A percentile compares a stretch with the other conserved stretches of the same genome.
phyloP scores from a whole-genome alignment of 331 rosid genomes.

The Dryas integrifolia region DNA sequence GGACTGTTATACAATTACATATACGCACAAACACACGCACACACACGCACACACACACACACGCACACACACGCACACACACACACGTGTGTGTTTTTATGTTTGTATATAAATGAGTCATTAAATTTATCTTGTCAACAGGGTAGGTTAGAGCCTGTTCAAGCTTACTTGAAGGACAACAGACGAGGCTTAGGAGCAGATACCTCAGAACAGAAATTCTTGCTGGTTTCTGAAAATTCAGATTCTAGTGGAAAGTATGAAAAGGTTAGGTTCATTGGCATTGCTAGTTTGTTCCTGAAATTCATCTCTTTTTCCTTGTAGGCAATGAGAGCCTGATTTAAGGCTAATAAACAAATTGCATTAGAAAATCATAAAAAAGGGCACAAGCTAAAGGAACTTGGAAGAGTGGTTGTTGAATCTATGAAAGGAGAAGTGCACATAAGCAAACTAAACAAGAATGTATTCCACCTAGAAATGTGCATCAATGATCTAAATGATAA shows the following conservation, averaged over 20 bases:
- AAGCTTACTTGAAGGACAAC: slow-evolving; percentile 14
- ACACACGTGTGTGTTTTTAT: neutral
- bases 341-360: neutral
- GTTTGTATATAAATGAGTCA: neutral
- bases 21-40: no score
- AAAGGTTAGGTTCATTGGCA: neutral
- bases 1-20: no score
- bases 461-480: neutral
- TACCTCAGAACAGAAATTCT: neutral
- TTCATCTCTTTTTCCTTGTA: neutral
- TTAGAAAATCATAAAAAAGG: neutral
- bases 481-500: neutral
- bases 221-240: slow-evolving; percentile 6
- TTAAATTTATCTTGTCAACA: neutral
- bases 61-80: neutral
- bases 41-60: neutral
- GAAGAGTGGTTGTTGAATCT: neutral
- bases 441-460: neutral
- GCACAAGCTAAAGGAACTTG: neutral
- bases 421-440: neutral
- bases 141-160: slow-evolving; percentile 12
- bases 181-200: slow-evolving; percentile 14
- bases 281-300: neutral
- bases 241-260: neutral
- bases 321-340: neutral